Percentiles rank a stretch among this genome's conserved stretches.
phyloP scores from a whole-genome alignment of 225 moss, liverwort and hornwort genomes.

The Takakia lepidozioides region DNA sequence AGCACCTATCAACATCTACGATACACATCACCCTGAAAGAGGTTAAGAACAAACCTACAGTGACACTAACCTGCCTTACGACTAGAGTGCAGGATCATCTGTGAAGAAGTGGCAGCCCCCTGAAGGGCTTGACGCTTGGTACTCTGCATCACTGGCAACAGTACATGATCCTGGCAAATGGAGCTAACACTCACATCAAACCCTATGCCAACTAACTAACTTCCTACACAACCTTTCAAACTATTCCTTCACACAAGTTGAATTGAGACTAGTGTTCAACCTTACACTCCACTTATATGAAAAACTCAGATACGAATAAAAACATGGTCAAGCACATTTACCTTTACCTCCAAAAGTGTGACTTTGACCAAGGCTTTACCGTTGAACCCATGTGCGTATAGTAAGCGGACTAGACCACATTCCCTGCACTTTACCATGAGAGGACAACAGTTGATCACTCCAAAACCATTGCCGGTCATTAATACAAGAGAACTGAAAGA shows the following conservation, averaged over 20 bases:
- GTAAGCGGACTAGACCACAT: constrained; percentile 17
- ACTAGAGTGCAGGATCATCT: background rate
- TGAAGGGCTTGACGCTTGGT: background rate
- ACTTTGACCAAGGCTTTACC: constrained; percentile 27
- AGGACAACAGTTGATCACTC: no score
- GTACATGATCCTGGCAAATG: background rate
- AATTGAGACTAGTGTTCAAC: no score
- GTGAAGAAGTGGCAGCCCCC: background rate
- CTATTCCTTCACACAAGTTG: no score
- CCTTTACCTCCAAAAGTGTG: constrained; percentile 32
- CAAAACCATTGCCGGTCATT: no score
- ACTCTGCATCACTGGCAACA: background rate
- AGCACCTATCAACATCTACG: no score
- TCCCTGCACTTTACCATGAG: constrained; percentile 11
- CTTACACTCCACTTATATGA: no score
- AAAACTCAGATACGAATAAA: no score
- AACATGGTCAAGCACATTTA: no score
- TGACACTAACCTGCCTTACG: background rate
- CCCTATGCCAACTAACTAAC: background rate
- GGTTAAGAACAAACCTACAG: no score
- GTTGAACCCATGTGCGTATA: constrained; percentile 24
- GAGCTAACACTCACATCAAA: background rate
- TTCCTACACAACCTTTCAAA: background rate
- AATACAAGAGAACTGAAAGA: no score
- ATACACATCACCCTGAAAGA: no score